phyloP scores from a whole-genome alignment of 352 stramenopile species.

The Phytophthora syringae region DNA sequence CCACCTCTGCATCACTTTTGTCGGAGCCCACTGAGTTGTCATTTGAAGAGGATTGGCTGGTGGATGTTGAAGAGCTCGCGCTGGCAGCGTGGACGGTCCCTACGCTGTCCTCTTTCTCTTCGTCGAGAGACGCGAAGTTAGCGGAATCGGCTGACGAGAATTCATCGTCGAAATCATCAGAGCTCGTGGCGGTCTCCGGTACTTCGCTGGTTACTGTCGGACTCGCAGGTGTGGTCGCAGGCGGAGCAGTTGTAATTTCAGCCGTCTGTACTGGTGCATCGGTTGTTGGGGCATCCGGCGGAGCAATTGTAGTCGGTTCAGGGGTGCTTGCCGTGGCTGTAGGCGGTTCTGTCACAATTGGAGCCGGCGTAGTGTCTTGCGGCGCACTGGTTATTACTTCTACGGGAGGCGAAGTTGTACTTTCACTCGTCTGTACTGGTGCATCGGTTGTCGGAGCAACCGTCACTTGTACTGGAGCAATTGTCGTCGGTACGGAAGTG shows the following conservation, averaged over 20 bases:
- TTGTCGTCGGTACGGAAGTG: neutral
- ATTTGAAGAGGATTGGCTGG: neutral
- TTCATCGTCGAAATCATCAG: slow-evolving; percentile 4
- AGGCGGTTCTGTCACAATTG: neutral
- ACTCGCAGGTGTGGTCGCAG: neutral
- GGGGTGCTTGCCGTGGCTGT: neutral
- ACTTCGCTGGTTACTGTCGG: neutral
- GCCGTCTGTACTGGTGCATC: neutral
- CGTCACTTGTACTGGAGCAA: too few species aligned
- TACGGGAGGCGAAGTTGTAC: too few species aligned
- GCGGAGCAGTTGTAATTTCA: neutral
- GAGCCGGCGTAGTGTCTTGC: neutral
- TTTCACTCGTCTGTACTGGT: too few species aligned
- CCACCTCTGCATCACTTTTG: slow-evolving; percentile 2
- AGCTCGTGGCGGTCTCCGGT: neutral
- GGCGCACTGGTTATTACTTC: neutral
- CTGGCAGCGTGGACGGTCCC: slow-evolving; percentile 20
- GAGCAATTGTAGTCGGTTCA: slow-evolving; percentile 40
- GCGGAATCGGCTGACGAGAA: slow-evolving; percentile 5
- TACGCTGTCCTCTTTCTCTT: slow-evolving; percentile 4
- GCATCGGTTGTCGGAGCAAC: too few species aligned
- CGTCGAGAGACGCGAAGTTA: slow-evolving; percentile 12
- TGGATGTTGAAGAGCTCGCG: slow-evolving; percentile 6
- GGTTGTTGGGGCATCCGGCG: slow-evolving; percentile 18
- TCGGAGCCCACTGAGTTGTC: neutral